Evolutionary conservation across 345 rosid species (phyloP).

Genomic region (Citrus australasica): DNA sequence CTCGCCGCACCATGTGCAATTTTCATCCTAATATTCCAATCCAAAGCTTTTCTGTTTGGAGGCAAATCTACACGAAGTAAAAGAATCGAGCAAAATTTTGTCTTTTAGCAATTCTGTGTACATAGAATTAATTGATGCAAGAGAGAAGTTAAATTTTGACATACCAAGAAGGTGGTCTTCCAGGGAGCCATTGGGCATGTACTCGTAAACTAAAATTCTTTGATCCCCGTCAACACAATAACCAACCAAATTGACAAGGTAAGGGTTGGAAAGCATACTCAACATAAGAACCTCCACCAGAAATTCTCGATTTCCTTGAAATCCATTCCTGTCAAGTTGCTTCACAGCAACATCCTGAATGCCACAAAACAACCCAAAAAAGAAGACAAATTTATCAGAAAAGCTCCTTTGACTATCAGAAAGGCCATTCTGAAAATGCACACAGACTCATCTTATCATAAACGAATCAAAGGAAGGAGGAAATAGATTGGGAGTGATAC

Average conservation of each 20-base stretch:
- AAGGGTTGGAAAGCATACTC: constrained; percentile 58
- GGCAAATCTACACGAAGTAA: constrained; percentile 35
- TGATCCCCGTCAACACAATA: constrained; percentile 79
- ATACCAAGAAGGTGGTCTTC: constrained; percentile 82
- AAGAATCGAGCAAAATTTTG: neutral
- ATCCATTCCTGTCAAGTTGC: constrained; percentile 82
- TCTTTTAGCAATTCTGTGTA: neutral
- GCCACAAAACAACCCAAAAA: constrained; percentile 6
- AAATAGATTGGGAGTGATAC: constrained; percentile 27
- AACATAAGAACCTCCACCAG: constrained; percentile 75
- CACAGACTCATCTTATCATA: neutral
- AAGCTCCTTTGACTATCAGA: neutral
- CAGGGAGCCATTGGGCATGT: constrained; percentile 64
- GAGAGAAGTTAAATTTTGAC: neutral
- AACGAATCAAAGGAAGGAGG: neutral
- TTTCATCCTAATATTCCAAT: constrained; percentile 76
- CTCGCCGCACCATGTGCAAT: constrained; percentile 70
- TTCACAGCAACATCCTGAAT: constrained; percentile 65
- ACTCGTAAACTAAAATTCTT: constrained; percentile 68
- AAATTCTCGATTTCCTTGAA: constrained; percentile 81
- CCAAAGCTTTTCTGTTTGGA: constrained; percentile 42
- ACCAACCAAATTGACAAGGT: constrained; percentile 75
- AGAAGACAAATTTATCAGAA: neutral
- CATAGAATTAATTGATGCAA: neutral
- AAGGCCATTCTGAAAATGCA: neutral